Conservation (phyloP, 257 asterid species). For the Marsdenia floribunda region DNA sequence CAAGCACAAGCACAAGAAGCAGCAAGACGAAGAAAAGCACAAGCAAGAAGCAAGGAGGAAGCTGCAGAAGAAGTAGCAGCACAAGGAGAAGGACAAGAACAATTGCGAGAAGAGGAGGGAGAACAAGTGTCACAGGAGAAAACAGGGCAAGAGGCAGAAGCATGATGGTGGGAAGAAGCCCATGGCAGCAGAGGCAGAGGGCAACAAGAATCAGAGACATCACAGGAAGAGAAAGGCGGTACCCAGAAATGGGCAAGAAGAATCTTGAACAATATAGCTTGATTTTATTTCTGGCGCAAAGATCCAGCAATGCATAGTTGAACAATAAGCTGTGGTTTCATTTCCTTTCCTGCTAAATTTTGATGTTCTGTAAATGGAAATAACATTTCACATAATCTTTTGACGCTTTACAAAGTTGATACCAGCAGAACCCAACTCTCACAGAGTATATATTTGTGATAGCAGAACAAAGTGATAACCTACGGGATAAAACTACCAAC, state of each 20-base stretch:
- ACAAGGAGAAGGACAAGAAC: constrained; percentile 3
- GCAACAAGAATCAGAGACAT: neutral
- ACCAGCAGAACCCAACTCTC: too few relatives aligned
- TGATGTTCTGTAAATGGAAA: neutral
- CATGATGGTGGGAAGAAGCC: neutral
- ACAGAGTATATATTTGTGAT: too few relatives aligned
- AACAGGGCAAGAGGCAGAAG: neutral
- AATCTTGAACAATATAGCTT: constrained; percentile 4
- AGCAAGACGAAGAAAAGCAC: neutral
- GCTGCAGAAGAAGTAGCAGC: constrained; percentile 3
- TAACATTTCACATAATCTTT: neutral
- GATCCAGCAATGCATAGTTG: neutral
- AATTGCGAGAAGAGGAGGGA: neutral
- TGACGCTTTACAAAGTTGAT: neutral
- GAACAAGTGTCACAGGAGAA: neutral
- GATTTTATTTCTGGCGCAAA: neutral
- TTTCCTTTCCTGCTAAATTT: neutral
- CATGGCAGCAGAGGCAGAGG: neutral
- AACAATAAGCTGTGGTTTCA: constrained; percentile 6
- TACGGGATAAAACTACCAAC: neutral
- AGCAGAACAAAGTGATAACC: neutral
- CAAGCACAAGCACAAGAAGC: neutral
- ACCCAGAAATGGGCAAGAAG: constrained; percentile 17
- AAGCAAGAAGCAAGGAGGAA: constrained; percentile 3
- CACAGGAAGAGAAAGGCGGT: constrained; percentile 1